Base-by-base conservation (phyloP, 1,284 basidiomycete genomes). In the Singerocomus rubriflavus region DNA sequence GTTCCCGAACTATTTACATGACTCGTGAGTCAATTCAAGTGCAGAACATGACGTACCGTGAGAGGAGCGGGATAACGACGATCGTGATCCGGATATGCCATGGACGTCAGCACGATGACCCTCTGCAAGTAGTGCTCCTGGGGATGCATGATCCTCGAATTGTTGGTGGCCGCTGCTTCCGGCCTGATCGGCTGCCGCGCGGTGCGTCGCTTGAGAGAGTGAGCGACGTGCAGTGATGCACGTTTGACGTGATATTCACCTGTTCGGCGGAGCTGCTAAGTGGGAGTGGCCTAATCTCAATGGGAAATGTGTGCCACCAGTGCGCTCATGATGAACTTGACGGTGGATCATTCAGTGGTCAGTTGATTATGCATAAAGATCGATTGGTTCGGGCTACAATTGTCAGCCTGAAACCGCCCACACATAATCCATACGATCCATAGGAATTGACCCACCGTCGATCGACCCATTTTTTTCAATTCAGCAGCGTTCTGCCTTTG, bases 391-490 rank as follows among this genome's bases (percentile, higher is more conserved):
- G 25, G 31, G 31, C 31, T 31, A 32, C 34, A 47, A 5, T n/a
- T 32, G 35, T 37, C 43, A 38, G 21, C 21, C 21, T 21, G 21
- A 38, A 57, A 35, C 51, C 36, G 34, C 35, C 42, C 46, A 32
- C 35, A 48, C 40, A 31, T 26, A 44, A 44, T 27, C 30, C 42
- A 44, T 30, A 17, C 34, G 46, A 46, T 14, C 16, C 44, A 35
- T 33, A 30, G 32, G 44, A 47, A 46, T 21, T 37, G n/a, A 39
- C 40, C 42, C 26, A 35, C 44, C 38, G 30, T 31, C 32, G 62
- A 65, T 66, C 62, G 30, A 49, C 49, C 52, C 46, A 34, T 21
- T 54, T 52, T 55, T 66, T 60, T 48, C 52, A 58, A 66, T 60
- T 44, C 41, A 43, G 29, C 44, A 38, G 30, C 41, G 50, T 40